These are phyloP conservation scores for Pugionium dolabratum DNA, from an alignment of 345 rosid genomes.

Conservation along the genomic window DNA sequence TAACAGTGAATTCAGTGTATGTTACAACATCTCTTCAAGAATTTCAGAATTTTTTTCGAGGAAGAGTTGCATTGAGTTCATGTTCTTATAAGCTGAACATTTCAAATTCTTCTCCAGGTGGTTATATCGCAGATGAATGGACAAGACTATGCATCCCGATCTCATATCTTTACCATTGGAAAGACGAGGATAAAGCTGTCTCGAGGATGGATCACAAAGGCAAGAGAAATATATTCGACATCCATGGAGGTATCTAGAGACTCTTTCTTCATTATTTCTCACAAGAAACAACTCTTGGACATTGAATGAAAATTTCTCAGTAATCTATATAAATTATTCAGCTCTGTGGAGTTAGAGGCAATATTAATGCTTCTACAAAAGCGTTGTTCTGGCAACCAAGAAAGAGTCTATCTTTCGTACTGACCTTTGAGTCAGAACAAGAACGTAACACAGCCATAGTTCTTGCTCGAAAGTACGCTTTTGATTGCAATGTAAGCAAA, in stretches of 20 bases:
- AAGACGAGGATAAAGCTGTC: conserved; percentile 88
- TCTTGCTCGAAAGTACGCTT: conserved; percentile 81
- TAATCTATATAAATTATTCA: conserved; percentile 23
- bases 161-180: conserved; percentile 76
- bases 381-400: conserved; percentile 93
- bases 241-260: conserved; percentile 76
- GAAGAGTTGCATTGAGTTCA: not conserved
- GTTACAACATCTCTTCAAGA: conserved; percentile 25
- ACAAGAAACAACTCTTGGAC: not conserved
- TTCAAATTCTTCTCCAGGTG: conserved; percentile 52
- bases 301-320: not conserved
- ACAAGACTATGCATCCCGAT: conserved; percentile 69
- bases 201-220: conserved; percentile 97
- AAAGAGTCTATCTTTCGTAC: conserved; percentile 67
- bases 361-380: conserved; percentile 55
- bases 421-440: conserved; percentile 83
- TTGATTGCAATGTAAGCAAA: conserved; percentile 75
- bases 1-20: conserved; percentile 75
- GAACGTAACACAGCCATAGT: conserved; percentile 82
- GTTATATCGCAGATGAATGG: conserved; percentile 84
- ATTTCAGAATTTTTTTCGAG: not conserved
- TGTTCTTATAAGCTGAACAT: conserved; percentile 16
- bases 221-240: conserved; percentile 81
- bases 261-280: not conserved
- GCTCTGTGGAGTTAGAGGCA: conserved; percentile 82